Evolutionary conservation across 495 filamentous ascomycete species (phyloP), one percentile per base, ranked within the genome.

Genomic region (Penicillium arizonense): DNA sequence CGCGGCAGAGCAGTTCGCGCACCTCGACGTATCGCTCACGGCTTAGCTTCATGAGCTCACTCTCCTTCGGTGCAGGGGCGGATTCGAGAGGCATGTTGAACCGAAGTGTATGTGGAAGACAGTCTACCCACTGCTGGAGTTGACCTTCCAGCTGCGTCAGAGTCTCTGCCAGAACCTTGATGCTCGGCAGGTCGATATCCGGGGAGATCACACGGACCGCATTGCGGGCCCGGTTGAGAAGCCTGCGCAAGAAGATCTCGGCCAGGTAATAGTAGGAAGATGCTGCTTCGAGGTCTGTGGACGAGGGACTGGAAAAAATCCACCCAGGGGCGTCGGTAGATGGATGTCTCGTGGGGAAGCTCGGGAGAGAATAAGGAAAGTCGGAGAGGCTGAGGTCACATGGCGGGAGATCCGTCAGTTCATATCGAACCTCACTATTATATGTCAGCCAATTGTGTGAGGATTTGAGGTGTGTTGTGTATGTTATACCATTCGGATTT

Each of bases 181-280:
- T 61, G 44, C 52, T 62, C 23, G 68, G 50, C 14, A 52, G 47
- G 20, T 60, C 58, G 21, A 61, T 60, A 38, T 63, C 56, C 4
- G 65, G 69, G 13, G 64, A 66, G 26, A 67, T 56, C 35, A 63
- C 54, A 26, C 64, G 58, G 14, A 73, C 65, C 5, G 70, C 67
- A 48, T 72, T 65, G 21, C 70, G 63, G 44, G 59, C 61, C 5
- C 67, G 65, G 51, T 72, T 73, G 46, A 72, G 69, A 32, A 73
- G 61, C 8, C 70, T 57, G 24, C 70, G 67, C 34, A 72, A 56
- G 28, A 69, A 72, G 30, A 72, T 73, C 44, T 73, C 70, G 20
- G 70, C 69, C 2, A 71, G 63, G 45, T 72, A 73, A 52, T 69
- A 71, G 53, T 72, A 73, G 45, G 65, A 69, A 32, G 68, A 68